Evolutionary conservation across 805 yeast genomes (phyloP).

Genomic region (Barnettozyma wickerhamii): DNA sequence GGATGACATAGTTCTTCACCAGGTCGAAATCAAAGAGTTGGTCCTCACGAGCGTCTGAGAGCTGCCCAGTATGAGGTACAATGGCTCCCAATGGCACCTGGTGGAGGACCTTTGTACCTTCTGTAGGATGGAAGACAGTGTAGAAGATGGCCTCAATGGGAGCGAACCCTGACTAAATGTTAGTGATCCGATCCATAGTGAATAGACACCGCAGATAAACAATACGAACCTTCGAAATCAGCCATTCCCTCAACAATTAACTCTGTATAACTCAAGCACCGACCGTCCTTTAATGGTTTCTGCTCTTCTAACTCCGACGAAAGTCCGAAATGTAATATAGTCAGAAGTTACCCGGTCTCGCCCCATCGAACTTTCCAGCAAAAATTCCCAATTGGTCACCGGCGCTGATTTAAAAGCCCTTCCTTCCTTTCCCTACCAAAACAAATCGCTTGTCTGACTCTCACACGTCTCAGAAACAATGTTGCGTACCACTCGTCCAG

Average conservation of each 20-base stretch:
- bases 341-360: neutral
- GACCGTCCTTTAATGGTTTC: no score
- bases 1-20: slow-evolving; percentile 86
- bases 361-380: slow-evolving; percentile 5
- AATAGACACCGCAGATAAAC: neutral
- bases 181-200: neutral
- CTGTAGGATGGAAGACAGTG: slow-evolving; percentile 91
- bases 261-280: neutral
- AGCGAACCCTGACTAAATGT: slow-evolving; percentile 59
- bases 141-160: slow-evolving; percentile 89
- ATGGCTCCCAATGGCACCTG: slow-evolving; percentile 84
- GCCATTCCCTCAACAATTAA: slow-evolving; percentile 2
- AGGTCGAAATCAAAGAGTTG: slow-evolving; percentile 74
- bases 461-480: slow-evolving; percentile 9
- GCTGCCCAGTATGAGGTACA: slow-evolving; percentile 30
- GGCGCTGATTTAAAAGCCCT: neutral
- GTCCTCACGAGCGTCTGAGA: slow-evolving; percentile 28
- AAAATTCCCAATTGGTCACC: neutral
- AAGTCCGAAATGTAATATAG: no score
- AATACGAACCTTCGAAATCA: slow-evolving; percentile 27
- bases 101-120: slow-evolving; percentile 86
- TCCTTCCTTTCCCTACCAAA: neutral
- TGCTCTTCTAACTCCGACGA: no score
- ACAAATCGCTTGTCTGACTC: no score
- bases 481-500: slow-evolving; percentile 26